Base-by-base conservation (phyloP, 768 basidiomycete species). In the Psilocybe subaeruginosa region DNA sequence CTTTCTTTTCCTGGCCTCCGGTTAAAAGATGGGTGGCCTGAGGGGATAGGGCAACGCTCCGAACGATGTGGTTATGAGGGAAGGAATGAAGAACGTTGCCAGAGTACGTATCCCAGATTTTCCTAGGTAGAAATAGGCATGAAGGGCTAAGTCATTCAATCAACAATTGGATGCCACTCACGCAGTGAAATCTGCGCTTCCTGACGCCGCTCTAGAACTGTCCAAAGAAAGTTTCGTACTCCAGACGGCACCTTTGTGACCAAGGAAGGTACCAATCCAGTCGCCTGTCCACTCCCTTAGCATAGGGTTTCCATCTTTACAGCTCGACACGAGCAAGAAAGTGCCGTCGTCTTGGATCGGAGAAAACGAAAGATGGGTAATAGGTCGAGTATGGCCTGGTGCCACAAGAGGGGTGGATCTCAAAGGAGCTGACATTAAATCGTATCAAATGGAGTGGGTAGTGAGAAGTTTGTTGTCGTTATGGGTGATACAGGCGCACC, bases 261-360 rank as follows among this genome's bases (percentile, higher is more conserved):
- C 91, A 45, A 93, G 81, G 73, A 92, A 93, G 16, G 91, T 93
- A 39, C 97, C 97, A 72, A 97, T 92, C 97, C 97, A 99, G 76
- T 99, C 97, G 35, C 97, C 97, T 58, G 93, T 92, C 96, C 96
- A 97, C 70, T 95, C 91, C 71, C 95, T 87, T 66, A 97, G 79
- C 93, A 97, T 96, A 48, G 95, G 96, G 69, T 95, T 98, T 35
- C 97, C 97, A 82, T 99, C 97, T 78, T 99, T 99, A 82, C 97
- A 99, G 68, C 92, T 92, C 59, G 96, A 98, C 70, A 98, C 91
- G 64, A 99, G 84, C 64, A 98, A 80, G 76, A 90, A 99, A 47
- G 88, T 86, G 64, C 86, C 85, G 75, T 98, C 96, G 23, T 93
- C 84, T 71, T 93, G 86, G 65, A 92, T 83, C 12, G 87, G 78